A percentile compares a stretch with the other conserved stretches of the same genome.
phyloP scores from a whole-genome alignment of 2,329 filamentous ascomycete genomes.

The Alternaria gansuensis region DNA sequence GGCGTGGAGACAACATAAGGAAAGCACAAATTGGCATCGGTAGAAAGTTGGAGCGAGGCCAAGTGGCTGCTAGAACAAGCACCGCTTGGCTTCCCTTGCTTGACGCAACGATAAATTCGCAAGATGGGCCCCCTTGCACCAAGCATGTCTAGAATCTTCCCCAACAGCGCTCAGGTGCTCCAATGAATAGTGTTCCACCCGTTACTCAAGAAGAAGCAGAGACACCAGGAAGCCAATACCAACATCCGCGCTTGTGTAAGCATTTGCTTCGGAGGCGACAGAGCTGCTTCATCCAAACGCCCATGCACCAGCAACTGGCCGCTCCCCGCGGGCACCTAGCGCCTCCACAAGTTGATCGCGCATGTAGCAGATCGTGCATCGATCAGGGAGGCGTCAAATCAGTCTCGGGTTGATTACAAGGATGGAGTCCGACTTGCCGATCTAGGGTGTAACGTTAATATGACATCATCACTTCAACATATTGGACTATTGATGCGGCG shows the following conservation, averaged over 20 bases:
- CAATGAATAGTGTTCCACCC: neutral
- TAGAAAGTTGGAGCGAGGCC: conserved; percentile 1
- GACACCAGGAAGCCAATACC: neutral
- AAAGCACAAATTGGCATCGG: neutral
- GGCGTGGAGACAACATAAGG: neutral
- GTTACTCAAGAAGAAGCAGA: neutral
- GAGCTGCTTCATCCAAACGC: neutral
- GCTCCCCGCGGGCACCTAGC: conserved; percentile 26
- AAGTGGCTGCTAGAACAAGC: conserved; percentile 13
- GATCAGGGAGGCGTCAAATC: conserved; percentile 18
- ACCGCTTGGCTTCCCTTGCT: conserved; percentile 17
- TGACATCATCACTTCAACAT: conserved; percentile 36
- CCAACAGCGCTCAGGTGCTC: neutral
- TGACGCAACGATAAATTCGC: conserved; percentile 11
- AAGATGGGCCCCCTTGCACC: neutral
- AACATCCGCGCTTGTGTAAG: neutral
- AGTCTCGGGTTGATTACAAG: conserved; percentile 26
- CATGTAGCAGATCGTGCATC: conserved; percentile 16
- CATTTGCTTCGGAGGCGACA: conserved; percentile 3
- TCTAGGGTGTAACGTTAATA: conserved; percentile 11
- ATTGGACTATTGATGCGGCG: conserved; percentile 16
- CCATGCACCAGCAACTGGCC: conserved; percentile 3
- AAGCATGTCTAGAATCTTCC: neutral
- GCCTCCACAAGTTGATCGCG: conserved; percentile 10
- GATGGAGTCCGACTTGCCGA: conserved; percentile 17